phyloP scores from a whole-genome alignment of 2,329 filamentous ascomycete genomes.

The Xylogone sp. region DNA sequence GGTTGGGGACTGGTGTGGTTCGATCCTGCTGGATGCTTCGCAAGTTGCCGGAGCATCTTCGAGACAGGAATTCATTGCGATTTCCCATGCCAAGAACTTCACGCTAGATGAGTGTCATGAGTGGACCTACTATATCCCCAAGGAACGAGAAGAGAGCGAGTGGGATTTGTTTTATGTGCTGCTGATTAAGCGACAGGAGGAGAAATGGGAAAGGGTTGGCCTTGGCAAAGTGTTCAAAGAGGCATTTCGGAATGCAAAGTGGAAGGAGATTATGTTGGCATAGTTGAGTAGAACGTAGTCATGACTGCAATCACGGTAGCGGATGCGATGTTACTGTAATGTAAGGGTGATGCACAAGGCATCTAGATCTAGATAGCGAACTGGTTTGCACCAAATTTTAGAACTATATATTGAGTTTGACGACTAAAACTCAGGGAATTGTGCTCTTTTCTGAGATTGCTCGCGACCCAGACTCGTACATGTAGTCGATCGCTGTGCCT shows the following conservation, averaged over 20 bases:
- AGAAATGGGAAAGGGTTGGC: slow-evolving; percentile 24
- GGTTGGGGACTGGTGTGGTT: slow-evolving; percentile 28
- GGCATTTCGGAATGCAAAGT: slow-evolving; percentile 21
- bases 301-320: too few species aligned
- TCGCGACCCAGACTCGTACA: too few species aligned
- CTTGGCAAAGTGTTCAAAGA: slow-evolving; percentile 31
- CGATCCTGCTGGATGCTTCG: slow-evolving; percentile 22
- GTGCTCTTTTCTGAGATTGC: too few species aligned
- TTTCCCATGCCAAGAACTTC: slow-evolving; percentile 31
- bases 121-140: slow-evolving; percentile 33
- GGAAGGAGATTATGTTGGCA: slow-evolving; percentile 23
- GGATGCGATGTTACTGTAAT: too few species aligned
- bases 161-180: slow-evolving; percentile 33
- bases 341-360: too few species aligned
- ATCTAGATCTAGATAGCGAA: too few species aligned
- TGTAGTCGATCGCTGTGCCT: too few species aligned
- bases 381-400: too few species aligned
- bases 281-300: too few species aligned
- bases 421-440: too few species aligned
- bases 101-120: slow-evolving; percentile 24
- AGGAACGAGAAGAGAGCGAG: slow-evolving; percentile 26
- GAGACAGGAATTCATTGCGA: slow-evolving; percentile 26
- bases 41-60: slow-evolving; percentile 11
- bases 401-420: too few species aligned
- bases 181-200: slow-evolving; percentile 21